Evolutionary conservation across 805 yeast genomes (phyloP).

Genomic region (Candida pseudoglaebosa): DNA sequence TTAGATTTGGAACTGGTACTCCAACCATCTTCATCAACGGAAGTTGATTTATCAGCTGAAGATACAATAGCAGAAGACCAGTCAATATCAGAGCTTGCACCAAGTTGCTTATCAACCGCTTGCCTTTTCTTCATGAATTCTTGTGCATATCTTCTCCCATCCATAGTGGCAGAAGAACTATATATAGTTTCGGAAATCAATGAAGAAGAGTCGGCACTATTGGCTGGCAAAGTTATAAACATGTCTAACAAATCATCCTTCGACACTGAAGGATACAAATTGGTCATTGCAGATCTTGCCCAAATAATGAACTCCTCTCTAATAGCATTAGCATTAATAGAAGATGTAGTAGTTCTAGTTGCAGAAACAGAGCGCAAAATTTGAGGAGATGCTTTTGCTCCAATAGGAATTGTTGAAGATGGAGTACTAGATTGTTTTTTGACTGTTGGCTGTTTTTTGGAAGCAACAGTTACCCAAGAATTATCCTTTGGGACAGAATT

Average conservation of each 20-base stretch:
- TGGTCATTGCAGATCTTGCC: constrained; percentile 65
- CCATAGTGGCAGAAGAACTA: constrained; percentile 84
- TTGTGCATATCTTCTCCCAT: constrained; percentile 89
- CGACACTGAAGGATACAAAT: constrained; percentile 71
- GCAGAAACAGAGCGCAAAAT: constrained; percentile 36
- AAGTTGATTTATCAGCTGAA: constrained; percentile 33
- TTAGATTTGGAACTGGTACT: constrained; percentile 38
- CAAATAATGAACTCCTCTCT: constrained; percentile 63
- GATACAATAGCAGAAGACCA: constrained; percentile 71
- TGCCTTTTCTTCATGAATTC: constrained; percentile 81
- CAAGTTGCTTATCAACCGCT: constrained; percentile 56
- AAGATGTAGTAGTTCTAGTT: constrained; percentile 20
- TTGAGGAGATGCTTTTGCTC: constrained; percentile 27
- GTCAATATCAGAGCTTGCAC: constrained; percentile 41
- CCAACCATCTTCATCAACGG: constrained; percentile 47
- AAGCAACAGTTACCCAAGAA: constrained; percentile 44
- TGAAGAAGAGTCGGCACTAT: constrained; percentile 65
- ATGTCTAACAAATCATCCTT: constrained; percentile 75
- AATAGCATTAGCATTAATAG: constrained; percentile 17
- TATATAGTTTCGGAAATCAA: constrained; percentile 91
- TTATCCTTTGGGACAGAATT: constrained; percentile 21
- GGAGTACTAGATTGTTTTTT: constrained; percentile 11
- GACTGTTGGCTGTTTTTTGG: constrained; percentile 29
- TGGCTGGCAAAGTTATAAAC: constrained; percentile 73
- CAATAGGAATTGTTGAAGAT: constrained; percentile 8